These are phyloP conservation scores for Acacia acuminata DNA, from an alignment of 306 rosid species.

Conservation along the genomic window DNA sequence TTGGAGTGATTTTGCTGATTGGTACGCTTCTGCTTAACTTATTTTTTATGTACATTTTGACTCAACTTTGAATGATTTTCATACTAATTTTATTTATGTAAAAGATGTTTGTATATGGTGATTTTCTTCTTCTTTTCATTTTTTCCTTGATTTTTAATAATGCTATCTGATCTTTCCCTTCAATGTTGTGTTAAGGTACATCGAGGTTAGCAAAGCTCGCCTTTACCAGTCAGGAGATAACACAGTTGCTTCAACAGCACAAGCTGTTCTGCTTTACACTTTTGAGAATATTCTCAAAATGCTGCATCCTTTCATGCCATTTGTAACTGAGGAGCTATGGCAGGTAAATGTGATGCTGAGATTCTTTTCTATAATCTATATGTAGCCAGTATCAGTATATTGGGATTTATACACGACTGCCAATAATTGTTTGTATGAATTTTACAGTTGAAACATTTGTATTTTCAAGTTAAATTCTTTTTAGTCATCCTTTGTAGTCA, in stretches of 20 bases:
- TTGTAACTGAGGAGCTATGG: slow-evolving; percentile 97
- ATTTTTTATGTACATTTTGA: background rate
- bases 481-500: background rate
- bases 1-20: slow-evolving; percentile 98
- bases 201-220: slow-evolving; percentile 91
- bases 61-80: background rate
- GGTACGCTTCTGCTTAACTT: slow-evolving; percentile 51
- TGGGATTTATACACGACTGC: background rate
- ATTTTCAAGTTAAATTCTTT: background rate
- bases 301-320: slow-evolving; percentile 97
- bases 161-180: slow-evolving; percentile 8
- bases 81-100: background rate
- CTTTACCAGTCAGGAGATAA: slow-evolving; percentile 61
- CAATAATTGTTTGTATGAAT: background rate
- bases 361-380: background rate
- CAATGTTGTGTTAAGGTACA: slow-evolving; percentile 60
- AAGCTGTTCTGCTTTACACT: slow-evolving; percentile 84
- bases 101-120: background rate
- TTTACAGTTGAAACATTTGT: background rate
- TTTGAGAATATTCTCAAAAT: slow-evolving; percentile 81
- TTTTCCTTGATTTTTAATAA: slow-evolving; percentile 19
- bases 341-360: slow-evolving; percentile 55
- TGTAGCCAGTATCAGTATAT: background rate
- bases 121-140: slow-evolving; percentile 6
- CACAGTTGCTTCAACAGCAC: slow-evolving; percentile 62